Base-by-base conservation (phyloP, 192 early-diverging fungal genomes). In the Entomortierella beljakovae region DNA sequence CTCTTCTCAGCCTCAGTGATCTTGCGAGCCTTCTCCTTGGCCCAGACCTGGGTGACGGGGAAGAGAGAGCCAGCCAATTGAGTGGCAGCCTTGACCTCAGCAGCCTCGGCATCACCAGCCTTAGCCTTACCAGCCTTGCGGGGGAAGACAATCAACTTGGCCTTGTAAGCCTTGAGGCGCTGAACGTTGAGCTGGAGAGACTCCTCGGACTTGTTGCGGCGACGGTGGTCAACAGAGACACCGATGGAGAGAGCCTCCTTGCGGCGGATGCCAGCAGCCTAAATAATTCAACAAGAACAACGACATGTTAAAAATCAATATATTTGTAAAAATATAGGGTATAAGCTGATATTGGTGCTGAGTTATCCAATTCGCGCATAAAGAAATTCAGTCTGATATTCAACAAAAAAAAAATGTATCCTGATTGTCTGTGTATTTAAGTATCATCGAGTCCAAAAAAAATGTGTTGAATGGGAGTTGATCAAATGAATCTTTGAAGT, bases 71-170 rank as follows among this genome's bases (percentile, higher is more conserved):
- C 91, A 57, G 81, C 81, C 70, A 92, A 82, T 81, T 95, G 93
- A 43, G 86, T 84, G 58, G 90, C 92, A 58, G 72, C 57, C 32
- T 84, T 76, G 68, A 91, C 37, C 59, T 87, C 87, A 64, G 82
- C 60, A 58, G 86, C 89, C 58, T 84, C 80, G 60, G 88, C 70
- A 80, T 93, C 92, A 85, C 86, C 90, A 71, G 87, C 83, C 92
- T 93, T 94, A 86, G 91, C 87, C 90, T 94, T 95, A 85, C 91
- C 90, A 74, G 89, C 85, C 88, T 96, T 97, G 86, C 87, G 91
- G 75, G 98, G 98, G 90, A 99, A 96, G 76, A 99, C 93, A 81
- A 99, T 94, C 51, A 99, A 87, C 88, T 95, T 95, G 76, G 90
- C 83, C 88, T 91, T 90, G 93, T 97, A 99, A 66, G 91, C 92